These are phyloP conservation scores for Grammothele lineata DNA, from an alignment of 768 basidiomycete genomes.

Conservation along the genomic window DNA sequence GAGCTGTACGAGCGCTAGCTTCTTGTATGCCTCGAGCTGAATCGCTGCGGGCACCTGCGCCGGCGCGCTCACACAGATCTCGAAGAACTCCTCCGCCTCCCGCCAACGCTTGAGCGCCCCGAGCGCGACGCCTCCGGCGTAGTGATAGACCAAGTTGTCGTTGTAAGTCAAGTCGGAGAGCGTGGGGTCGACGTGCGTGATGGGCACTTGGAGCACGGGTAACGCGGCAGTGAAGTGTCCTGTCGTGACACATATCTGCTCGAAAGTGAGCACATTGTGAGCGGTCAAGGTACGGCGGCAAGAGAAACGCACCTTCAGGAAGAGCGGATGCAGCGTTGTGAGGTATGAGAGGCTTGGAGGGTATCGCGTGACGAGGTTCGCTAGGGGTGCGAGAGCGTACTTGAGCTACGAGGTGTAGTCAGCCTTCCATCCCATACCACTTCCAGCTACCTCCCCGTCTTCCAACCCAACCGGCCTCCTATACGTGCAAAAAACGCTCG, in stretches of 20 bases:
- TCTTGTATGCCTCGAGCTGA: constrained; percentile 86
- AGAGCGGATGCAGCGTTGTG: constrained; percentile 67
- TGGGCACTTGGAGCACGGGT: constrained; percentile 57
- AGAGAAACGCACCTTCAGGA: constrained; percentile 48
- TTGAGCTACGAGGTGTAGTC: constrained; percentile 31
- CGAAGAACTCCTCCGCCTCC: constrained; percentile 73
- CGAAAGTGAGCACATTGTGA: not conserved
- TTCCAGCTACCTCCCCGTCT: not conserved
- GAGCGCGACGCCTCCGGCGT: constrained; percentile 69
- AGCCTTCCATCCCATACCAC: constrained; percentile 14
- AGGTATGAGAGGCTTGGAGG: constrained; percentile 52
- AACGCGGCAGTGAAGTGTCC: constrained; percentile 53
- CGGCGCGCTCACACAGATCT: constrained; percentile 61
- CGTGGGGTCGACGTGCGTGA: constrained; percentile 56
- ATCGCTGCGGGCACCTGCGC: constrained; percentile 55
- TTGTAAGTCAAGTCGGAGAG: constrained; percentile 68
- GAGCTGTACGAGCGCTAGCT: constrained; percentile 72
- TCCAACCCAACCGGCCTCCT: no score
- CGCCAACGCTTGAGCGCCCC: constrained; percentile 60
- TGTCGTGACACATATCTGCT: constrained; percentile 57
- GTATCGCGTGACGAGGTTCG: constrained; percentile 58
- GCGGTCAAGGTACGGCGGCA: not conserved
- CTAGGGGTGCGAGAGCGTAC: constrained; percentile 54
- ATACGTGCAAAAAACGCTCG: no score
- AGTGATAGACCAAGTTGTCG: constrained; percentile 84